Evolutionary conservation across 805 yeast genomes (phyloP).

Genomic region (Pichia nakasei): DNA sequence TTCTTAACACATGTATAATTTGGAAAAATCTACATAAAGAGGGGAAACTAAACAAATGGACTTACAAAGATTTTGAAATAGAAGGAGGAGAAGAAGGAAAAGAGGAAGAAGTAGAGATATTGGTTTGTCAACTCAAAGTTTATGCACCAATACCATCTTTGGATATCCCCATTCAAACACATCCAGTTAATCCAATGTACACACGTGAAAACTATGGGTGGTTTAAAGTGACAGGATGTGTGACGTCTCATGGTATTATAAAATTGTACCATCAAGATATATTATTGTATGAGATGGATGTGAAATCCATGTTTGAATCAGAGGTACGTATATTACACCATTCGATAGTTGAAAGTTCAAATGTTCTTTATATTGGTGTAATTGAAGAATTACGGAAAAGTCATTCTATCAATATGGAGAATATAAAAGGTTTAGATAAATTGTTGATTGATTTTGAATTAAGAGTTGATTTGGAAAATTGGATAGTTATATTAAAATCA

Average conservation of each 20-base stretch:
- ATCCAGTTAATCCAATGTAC: conserved; percentile 7
- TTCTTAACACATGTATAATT: conserved; percentile 34
- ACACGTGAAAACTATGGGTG: conserved; percentile 37
- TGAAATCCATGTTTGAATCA: conserved; percentile 41
- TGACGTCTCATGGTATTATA: conserved; percentile 54
- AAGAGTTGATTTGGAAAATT: conserved; percentile 64
- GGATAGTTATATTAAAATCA: conserved; percentile 62
- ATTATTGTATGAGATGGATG: conserved; percentile 47
- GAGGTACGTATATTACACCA: conserved; percentile 60
- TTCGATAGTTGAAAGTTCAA: conserved; percentile 51
- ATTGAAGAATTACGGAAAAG: conserved; percentile 44
- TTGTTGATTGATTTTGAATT: conserved; percentile 55
- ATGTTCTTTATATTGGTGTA: conserved; percentile 49
- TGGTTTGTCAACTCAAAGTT: conserved; percentile 57
- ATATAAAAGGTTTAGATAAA: conserved; percentile 21
- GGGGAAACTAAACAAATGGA: conserved; percentile 43
- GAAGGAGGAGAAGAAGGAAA: conserved; percentile 14
- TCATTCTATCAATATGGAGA: too few relatives aligned
- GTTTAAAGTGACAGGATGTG: conserved; percentile 65
- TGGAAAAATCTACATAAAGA: conserved; percentile 44
- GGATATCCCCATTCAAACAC: conserved; percentile 27
- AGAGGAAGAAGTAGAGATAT: conserved; percentile 27
- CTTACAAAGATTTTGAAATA: conserved; percentile 25
- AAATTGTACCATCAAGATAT: conserved; percentile 53
- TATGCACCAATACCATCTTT: conserved; percentile 48